These are phyloP conservation scores for Microbotryum scabiosae DNA, from an alignment of 1,284 basidiomycete genomes.

Conservation along the genomic window DNA sequence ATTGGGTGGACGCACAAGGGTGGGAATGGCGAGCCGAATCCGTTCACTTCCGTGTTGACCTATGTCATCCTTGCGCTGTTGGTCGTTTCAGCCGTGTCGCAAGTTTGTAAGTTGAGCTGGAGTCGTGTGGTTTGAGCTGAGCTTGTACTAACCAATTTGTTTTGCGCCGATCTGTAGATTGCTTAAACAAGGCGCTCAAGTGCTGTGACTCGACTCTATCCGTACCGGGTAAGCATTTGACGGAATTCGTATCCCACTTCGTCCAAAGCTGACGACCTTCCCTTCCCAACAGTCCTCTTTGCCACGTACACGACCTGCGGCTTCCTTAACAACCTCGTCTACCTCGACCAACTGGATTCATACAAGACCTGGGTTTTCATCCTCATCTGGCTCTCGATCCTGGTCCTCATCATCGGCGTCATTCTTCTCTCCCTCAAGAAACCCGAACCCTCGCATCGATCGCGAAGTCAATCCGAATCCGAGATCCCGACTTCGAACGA, in stretches of 20 bases:
- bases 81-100: conserved; percentile 66
- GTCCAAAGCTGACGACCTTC: too few species aligned
- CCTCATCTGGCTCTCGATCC: conserved; percentile 70
- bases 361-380: conserved; percentile 75
- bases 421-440: conserved; percentile 50
- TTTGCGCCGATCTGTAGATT: conserved; percentile 1
- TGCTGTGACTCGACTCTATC: conserved; percentile 54
- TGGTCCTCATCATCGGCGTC: conserved; percentile 74
- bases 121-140: conserved; percentile 50
- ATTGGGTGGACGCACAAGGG: conserved; percentile 9
- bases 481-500: neutral
- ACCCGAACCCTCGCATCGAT: neutral
- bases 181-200: conserved; percentile 23
- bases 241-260: conserved; percentile 44
- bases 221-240: conserved; percentile 56
- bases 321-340: conserved; percentile 57
- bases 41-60: conserved; percentile 66
- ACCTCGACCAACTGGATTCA: conserved; percentile 28
- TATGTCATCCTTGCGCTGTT: conserved; percentile 77
- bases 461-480: conserved; percentile 8
- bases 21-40: conserved; percentile 17
- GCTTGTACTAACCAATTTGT: neutral
- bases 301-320: conserved; percentile 32
- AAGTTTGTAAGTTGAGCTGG: conserved; percentile 76
- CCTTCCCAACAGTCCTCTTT: conserved; percentile 45